Evolutionary conservation across 2,329 filamentous ascomycete species (phyloP).

Genomic region (Fusarium sp.): DNA sequence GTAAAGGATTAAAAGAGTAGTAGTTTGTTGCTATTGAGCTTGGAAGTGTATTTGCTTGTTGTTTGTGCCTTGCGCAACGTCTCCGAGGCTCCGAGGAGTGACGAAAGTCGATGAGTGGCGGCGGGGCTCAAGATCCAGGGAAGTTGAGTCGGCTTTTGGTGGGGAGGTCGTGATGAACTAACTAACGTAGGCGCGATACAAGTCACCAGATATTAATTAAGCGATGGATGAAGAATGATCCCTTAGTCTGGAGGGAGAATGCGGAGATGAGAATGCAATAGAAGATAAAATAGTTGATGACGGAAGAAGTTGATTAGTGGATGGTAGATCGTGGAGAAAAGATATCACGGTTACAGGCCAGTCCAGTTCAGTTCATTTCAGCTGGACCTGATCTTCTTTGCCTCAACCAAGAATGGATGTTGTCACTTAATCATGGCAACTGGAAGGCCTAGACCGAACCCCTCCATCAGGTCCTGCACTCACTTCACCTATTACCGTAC

Average conservation of each 20-base stretch:
- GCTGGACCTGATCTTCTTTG: constrained; percentile 4
- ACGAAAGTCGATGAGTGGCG: constrained; percentile 40
- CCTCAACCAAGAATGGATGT: constrained; percentile 8
- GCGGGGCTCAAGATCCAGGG: constrained; percentile 39
- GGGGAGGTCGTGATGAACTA: constrained; percentile 31
- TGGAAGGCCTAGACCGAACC: constrained; percentile 14
- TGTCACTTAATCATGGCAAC: constrained; percentile 27
- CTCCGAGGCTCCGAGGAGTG: constrained; percentile 31
- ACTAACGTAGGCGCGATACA: constrained; percentile 3
- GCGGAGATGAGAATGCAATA: not conserved
- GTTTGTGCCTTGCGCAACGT: constrained; percentile 25
- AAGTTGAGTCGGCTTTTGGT: constrained; percentile 29
- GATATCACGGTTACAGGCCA: constrained; percentile 3
- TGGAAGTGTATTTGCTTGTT: not conserved
- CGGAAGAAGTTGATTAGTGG: not conserved
- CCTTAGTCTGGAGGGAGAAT: not conserved
- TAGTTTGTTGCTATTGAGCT: not conserved
- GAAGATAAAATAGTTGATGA: not conserved
- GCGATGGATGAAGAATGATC: constrained; percentile 1
- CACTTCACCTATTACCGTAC: not conserved
- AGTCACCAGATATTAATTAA: constrained; percentile 16
- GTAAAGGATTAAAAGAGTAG: not conserved
- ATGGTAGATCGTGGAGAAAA: constrained; percentile 1
- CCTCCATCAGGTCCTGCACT: not conserved
- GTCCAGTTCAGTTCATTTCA: not conserved